A percentile compares a stretch with the other conserved stretches of the same genome.
Evolutionary conservation across 306 rosid genomes (phyloP).

Genomic region (Quercus agrifolia): DNA sequence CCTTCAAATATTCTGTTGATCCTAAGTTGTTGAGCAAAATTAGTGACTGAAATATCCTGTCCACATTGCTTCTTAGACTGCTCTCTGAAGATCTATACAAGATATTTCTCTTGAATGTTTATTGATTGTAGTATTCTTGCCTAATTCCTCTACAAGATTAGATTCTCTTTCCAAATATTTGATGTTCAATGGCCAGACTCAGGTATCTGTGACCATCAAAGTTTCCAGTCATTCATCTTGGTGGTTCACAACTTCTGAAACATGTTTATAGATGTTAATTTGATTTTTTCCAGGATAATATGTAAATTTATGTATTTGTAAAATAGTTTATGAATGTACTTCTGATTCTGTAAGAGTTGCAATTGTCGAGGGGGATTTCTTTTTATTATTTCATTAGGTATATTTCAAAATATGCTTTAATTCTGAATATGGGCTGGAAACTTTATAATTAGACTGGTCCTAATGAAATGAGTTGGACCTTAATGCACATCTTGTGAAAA

Average conservation of each 20-base stretch:
- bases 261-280: not conserved
- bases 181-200: not conserved
- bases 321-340: not conserved
- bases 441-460: not conserved
- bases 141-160: not conserved
- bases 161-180: not conserved
- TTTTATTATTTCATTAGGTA: not conserved
- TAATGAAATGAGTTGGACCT: not conserved
- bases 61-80: constrained; percentile 11
- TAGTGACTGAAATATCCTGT: constrained; percentile 3
- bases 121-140: not conserved
- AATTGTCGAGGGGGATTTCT: not conserved
- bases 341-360: not conserved
- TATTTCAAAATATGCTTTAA: not conserved
- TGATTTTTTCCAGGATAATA: not conserved
- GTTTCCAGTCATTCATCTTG: not conserved
- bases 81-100: constrained; percentile 6
- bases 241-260: not conserved
- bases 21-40: not conserved
- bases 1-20: not conserved
- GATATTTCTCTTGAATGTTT: not conserved
- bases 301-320: not conserved
- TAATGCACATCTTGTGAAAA: not conserved
- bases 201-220: not conserved
- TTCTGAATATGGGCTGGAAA: not conserved